These are phyloP conservation scores for Purpureocillium takamizusanense DNA, from an alignment of 2,329 filamentous ascomycete genomes.

Conservation along the genomic window DNA sequence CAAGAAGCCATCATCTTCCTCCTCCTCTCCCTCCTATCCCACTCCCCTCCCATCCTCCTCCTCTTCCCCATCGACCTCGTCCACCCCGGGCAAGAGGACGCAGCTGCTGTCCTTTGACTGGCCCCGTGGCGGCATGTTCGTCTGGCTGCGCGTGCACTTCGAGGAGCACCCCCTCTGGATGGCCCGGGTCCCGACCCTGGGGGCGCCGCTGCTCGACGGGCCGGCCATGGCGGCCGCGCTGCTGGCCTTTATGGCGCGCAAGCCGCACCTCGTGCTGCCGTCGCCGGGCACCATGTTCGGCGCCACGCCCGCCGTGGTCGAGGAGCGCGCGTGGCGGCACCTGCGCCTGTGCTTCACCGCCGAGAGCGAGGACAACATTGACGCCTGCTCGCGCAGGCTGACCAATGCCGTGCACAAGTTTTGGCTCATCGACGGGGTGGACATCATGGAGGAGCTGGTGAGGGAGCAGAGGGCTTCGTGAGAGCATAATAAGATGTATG, in stretches of 20 bases:
- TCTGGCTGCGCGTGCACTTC: conserved; percentile 71
- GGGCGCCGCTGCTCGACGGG: conserved; percentile 36
- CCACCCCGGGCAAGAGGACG: conserved; percentile 57
- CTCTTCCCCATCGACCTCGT: conserved; percentile 62
- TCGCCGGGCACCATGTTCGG: conserved; percentile 68
- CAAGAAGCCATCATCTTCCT: conserved; percentile 57
- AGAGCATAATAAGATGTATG: too few species aligned
- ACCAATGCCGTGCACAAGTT: conserved; percentile 63
- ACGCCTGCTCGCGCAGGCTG: conserved; percentile 52
- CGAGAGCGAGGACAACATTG: conserved; percentile 62
- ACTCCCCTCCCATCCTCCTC: conserved; percentile 23
- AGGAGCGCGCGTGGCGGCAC: conserved; percentile 58
- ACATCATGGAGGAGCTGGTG: conserved; percentile 59
- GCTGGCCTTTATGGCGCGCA: conserved; percentile 61
- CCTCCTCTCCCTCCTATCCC: too few species aligned
- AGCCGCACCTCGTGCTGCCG: conserved; percentile 61
- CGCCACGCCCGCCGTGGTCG: conserved; percentile 50
- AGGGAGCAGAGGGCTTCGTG: conserved; percentile 14
- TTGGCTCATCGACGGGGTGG: conserved; percentile 62
- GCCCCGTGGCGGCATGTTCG: conserved; percentile 85
- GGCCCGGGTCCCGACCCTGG: conserved; percentile 17
- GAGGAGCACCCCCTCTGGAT: conserved; percentile 61
- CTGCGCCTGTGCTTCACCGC: conserved; percentile 80
- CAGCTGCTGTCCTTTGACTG: conserved; percentile 68
- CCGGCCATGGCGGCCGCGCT: conserved; percentile 53